Conservation (phyloP, 1,139 yeast genomes). For the Hansenula lynferdii region DNA sequence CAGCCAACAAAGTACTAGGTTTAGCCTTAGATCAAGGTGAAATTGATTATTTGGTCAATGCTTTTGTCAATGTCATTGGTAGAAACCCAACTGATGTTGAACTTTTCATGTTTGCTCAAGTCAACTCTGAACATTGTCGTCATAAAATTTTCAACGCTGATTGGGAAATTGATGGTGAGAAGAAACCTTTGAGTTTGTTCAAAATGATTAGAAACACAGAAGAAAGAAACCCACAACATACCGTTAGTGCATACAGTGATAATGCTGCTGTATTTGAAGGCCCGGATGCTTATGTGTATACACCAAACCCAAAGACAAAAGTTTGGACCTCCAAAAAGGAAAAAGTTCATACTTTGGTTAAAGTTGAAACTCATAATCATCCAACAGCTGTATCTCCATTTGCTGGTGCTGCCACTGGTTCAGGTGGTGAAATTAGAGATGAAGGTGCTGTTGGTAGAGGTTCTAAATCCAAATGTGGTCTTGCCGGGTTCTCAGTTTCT, state of each 20-base stretch:
- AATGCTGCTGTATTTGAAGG: slow-evolving; percentile 91
- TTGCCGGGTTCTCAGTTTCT: slow-evolving; percentile 89
- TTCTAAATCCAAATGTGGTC: slow-evolving; percentile 94
- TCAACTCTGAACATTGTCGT: slow-evolving; percentile 98
- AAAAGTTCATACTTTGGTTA: slow-evolving; percentile 81
- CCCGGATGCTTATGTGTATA: slow-evolving; percentile 62
- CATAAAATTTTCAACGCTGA: slow-evolving; percentile 98
- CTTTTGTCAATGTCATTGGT: slow-evolving; percentile 68
- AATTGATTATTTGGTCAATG: slow-evolving; percentile 77
- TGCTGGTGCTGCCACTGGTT: slow-evolving; percentile 99
- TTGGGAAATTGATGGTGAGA: slow-evolving; percentile 89
- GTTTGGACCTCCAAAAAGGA: slow-evolving; percentile 75
- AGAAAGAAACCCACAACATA: slow-evolving; percentile 68
- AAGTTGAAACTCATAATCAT: slow-evolving; percentile 98
- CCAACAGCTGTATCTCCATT: slow-evolving; percentile 99
- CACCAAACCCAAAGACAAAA: slow-evolving; percentile 72
- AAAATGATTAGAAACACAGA: slow-evolving; percentile 97
- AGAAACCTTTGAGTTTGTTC: slow-evolving; percentile 73
- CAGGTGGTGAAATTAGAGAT: slow-evolving; percentile 99
- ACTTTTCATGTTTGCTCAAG: slow-evolving; percentile 98
- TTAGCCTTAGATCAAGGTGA: slow-evolving; percentile 92
- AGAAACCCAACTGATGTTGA: slow-evolving; percentile 98
- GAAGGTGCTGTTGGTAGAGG: slow-evolving; percentile 99
- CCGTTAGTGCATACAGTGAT: slow-evolving; percentile 93
- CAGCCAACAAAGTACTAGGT: slow-evolving; percentile 82